Evolutionary conservation across 169 alveolate genomes (phyloP), one percentile per base, ranked within the genome.

Genomic region (Plasmodium gallinaceum): DNA sequence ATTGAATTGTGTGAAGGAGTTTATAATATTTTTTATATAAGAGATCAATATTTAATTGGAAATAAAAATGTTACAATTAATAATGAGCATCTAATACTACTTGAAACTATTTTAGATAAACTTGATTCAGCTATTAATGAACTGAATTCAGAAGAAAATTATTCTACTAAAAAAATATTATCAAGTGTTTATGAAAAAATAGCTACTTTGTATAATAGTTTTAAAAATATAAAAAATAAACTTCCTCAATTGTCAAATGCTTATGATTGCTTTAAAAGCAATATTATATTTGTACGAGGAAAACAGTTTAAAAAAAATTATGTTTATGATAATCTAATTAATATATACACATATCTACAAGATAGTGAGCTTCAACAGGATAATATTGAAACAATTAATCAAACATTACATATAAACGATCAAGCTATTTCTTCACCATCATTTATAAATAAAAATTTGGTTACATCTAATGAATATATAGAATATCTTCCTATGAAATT

Each of bases 281-380:
- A 83, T 58, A 37, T 83, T 7, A 12, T 83, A 16, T 83, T 83
- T 69, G 72, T 83, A 10, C 45, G 52, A 46, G 85, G 68, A 3
- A 83, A 69, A 60, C 91, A 83, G 18, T 83, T 68, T 83, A 83
- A 83, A 48, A 83, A 83, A 66, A 83, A 83, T 46, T 83, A 83
- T 62, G 91, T 83, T 5, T 83, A 68, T 24, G 91, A 83, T 57
- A 83, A 83, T 68, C 39, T 83, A 58, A 69, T 83, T 12, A 83
- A 83, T 83, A 69, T 83, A 39, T 83, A 83, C 42, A 83, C 91
- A 0, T 70, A 83, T n/a, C 61, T 83, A 68, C 91, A 69, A 60
- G 60, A 83, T 46, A 68, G 91, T 66, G 91, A 83, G 7, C 32
- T 83, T 7, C 91, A 83, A 16, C 91, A 83, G 48, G 91, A 83